Conservation (phyloP, 768 basidiomycete genomes). For the Boletus insuetus region DNA sequence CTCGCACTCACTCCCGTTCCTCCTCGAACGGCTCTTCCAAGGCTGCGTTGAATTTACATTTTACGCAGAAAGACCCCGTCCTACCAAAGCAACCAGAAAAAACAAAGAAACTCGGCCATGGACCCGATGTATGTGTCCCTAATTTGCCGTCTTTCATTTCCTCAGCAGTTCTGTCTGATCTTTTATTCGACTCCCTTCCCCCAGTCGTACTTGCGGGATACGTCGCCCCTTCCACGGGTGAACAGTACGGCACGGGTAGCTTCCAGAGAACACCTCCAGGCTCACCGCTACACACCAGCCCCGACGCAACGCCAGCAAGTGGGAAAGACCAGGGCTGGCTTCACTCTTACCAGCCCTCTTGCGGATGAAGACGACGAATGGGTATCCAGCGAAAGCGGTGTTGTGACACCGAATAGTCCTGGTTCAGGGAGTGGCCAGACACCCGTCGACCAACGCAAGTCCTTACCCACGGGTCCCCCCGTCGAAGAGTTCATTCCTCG, state of each 20-base stretch:
- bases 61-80: constrained; percentile 62
- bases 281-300: constrained; percentile 31
- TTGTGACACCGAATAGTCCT: constrained; percentile 56
- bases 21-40: constrained; percentile 56
- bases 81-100: constrained; percentile 48
- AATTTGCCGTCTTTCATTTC: constrained; percentile 10
- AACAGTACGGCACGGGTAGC: constrained; percentile 27
- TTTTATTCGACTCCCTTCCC: background rate
- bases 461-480: constrained; percentile 7
- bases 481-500: constrained; percentile 20
- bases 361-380: constrained; percentile 65
- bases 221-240: constrained; percentile 27
- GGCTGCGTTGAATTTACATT: constrained; percentile 57
- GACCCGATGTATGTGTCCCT: constrained; percentile 43
- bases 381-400: constrained; percentile 78
- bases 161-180: constrained; percentile 13
- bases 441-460: constrained; percentile 27
- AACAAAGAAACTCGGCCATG: constrained; percentile 44
- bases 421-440: constrained; percentile 43
- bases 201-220: constrained; percentile 23
- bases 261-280: constrained; percentile 34
- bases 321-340: constrained; percentile 47
- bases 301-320: constrained; percentile 30
- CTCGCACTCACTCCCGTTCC: constrained; percentile 62
- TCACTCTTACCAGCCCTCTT: constrained; percentile 53